phyloP scores from a whole-genome alignment of 1,284 basidiomycete genomes.

The Mycena sp. region DNA sequence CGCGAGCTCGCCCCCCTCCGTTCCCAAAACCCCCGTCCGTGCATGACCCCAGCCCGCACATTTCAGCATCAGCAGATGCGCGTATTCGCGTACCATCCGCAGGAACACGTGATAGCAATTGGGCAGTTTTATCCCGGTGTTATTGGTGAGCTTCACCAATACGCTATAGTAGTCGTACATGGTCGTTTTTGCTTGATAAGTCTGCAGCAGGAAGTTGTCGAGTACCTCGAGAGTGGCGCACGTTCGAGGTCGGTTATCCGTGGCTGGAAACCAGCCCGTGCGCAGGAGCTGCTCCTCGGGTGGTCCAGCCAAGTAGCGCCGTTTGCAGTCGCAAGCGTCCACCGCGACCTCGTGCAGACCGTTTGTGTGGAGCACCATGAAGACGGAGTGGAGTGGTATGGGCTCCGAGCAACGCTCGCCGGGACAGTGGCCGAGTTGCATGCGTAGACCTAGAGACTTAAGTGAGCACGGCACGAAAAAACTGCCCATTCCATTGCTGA shows the following conservation, averaged over 20 bases:
- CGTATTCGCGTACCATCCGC: no score
- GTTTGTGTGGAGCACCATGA: constrained; percentile 35
- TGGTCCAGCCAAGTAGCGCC: neutral
- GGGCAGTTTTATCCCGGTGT: constrained; percentile 7
- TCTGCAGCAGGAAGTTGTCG: neutral
- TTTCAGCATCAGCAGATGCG: no score
- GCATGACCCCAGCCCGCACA: neutral
- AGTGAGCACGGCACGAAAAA: constrained; percentile 17
- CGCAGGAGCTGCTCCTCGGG: constrained; percentile 30
- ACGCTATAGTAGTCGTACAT: constrained; percentile 37
- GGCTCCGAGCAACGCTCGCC: constrained; percentile 26
- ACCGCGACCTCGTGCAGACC: constrained; percentile 36
- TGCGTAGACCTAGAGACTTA: constrained; percentile 27
- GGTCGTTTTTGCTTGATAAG: constrained; percentile 37
- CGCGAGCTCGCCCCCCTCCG: neutral
- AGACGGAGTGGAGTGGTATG: constrained; percentile 11
- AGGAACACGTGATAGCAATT: constrained; percentile 1
- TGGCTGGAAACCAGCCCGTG: constrained; percentile 40
- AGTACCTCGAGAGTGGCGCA: neutral
- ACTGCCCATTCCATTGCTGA: constrained; percentile 30
- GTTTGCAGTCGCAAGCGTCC: constrained; percentile 36
- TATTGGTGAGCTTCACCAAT: constrained; percentile 31
- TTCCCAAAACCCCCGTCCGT: neutral
- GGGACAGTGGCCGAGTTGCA: constrained; percentile 35
- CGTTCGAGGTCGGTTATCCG: neutral